Percentiles rank a stretch among this genome's conserved stretches.
Evolutionary conservation across 177 flowering plant species (phyloP).

Genomic region (Vitis hybrid): DNA sequence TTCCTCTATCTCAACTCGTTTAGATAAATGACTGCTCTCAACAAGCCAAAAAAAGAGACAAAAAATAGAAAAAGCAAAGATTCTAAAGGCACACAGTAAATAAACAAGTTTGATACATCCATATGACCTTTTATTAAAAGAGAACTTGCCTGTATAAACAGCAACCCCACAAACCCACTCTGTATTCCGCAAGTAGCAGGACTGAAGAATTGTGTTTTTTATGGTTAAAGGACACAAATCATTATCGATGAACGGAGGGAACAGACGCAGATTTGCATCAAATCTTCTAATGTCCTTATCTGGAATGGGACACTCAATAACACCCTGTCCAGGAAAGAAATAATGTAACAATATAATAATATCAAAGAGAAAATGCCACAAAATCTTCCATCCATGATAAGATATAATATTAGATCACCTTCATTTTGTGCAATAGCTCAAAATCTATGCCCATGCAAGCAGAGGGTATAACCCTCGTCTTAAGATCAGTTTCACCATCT

Average conservation of each 20-base stretch:
- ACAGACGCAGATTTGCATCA: slow-evolving; percentile 89
- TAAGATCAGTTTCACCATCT: slow-evolving; percentile 98
- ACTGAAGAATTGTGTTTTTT: slow-evolving; percentile 92
- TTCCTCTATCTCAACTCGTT: neutral
- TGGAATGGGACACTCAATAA: slow-evolving; percentile 90
- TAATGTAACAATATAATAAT: slow-evolving; percentile 3
- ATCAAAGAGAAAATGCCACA: slow-evolving; percentile 2
- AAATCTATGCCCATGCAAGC: slow-evolving; percentile 85
- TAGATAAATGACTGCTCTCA: neutral
- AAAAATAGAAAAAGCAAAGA: neutral
- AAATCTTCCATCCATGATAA: slow-evolving; percentile 1
- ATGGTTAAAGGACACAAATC: slow-evolving; percentile 92
- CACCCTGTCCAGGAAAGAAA: slow-evolving; percentile 63
- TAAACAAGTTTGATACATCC: neutral
- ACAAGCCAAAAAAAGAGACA: neutral
- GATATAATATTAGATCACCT: slow-evolving; percentile 46
- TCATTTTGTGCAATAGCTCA: slow-evolving; percentile 85
- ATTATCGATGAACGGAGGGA: slow-evolving; percentile 98
- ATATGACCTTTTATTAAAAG: neutral
- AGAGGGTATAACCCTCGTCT: slow-evolving; percentile 84
- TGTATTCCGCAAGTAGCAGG: slow-evolving; percentile 94
- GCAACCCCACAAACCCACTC: slow-evolving; percentile 99
- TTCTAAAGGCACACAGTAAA: neutral
- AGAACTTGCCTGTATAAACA: slow-evolving; percentile 83
- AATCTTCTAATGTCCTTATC: slow-evolving; percentile 94